Base-by-base conservation (phyloP, 2,329 filamentous ascomycete species). In the Arthrinium phaeospermum region DNA sequence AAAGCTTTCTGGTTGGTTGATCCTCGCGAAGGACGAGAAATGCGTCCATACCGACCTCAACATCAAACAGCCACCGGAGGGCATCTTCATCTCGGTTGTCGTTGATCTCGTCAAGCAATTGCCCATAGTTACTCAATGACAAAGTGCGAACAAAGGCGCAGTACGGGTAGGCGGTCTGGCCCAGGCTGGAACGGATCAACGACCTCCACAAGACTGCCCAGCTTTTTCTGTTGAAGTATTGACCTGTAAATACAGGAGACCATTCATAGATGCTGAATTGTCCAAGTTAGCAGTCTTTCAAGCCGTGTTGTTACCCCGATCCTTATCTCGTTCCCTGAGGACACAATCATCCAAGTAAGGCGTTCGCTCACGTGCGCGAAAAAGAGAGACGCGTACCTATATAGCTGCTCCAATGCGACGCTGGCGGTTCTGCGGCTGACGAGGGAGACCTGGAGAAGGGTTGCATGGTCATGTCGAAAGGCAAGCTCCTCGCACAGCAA, bases 201-300 rank as follows among this genome's bases (percentile, higher is more conserved):
- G 91, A 91, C 69, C 88, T 87, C 92, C 92, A 94, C 68, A 93
- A 80, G 8, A 88, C 85, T 1, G 90, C 88, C 87, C 90, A 91
- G 80, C 88, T 88, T 71, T 85, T 73, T 73, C 79, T 78, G 69
- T 78, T 79, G 30, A 74, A 79, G 75, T 76, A 83, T 80, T 86
- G 85, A 67, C 85, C 82, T 49, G 80, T 82, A 74, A 81, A 83
- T 22, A 85, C 82, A 10, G 82, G 80, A 10, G 84, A 85, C n/a
- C 82, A 78, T 73, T 88, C 83, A 71, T 87, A 83, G 69, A 87
- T 84, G 74, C 87, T 88, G 68, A 8, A 24, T 37, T 70, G 16
- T n/a, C 44, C 47, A 19, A 67, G 67, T 81, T 45, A 81, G 75
- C 73, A 57, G 72, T 67, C 22, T 68, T 72, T 67, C 30, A 68